phyloP scores from a whole-genome alignment of 2,329 filamentous ascomycete species.

The Botryotinia globosa region DNA sequence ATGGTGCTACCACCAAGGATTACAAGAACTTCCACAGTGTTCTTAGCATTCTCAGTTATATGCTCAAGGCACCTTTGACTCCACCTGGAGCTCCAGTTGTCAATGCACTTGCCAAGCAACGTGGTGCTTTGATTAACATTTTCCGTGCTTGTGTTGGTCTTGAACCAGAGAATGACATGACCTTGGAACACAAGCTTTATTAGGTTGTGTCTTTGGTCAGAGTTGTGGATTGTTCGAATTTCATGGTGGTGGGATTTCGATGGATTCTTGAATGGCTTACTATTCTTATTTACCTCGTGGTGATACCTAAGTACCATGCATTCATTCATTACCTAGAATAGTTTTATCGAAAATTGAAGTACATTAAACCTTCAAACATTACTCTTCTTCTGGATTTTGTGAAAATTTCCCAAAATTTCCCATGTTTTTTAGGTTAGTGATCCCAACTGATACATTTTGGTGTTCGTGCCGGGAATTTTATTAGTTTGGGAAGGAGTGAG shows the following conservation, averaged over 20 bases:
- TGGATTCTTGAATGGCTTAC: conserved; percentile 12
- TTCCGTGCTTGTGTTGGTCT: conserved; percentile 96
- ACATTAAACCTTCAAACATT: conserved; percentile 3
- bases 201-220: conserved; percentile 41
- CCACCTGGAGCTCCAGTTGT: conserved; percentile 93
- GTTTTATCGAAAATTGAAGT: conserved; percentile 10
- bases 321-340: conserved; percentile 36
- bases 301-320: conserved; percentile 35
- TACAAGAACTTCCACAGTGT: conserved; percentile 97
- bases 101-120: conserved; percentile 95
- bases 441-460: neutral
- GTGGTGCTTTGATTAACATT: conserved; percentile 91
- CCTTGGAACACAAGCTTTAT: conserved; percentile 96
- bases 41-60: conserved; percentile 95
- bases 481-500: neutral
- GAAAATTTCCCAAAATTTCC: neutral
- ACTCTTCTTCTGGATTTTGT: neutral
- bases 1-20: conserved; percentile 55
- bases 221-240: neutral
- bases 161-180: conserved; percentile 98
- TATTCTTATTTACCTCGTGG: conserved; percentile 30
- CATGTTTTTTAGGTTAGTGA: neutral
- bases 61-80: conserved; percentile 94
- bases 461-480: neutral
- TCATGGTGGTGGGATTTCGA: conserved; percentile 4